These are phyloP conservation scores for Bipolaris gigantea DNA, from an alignment of 2,329 filamentous ascomycete genomes.

Conservation along the genomic window DNA sequence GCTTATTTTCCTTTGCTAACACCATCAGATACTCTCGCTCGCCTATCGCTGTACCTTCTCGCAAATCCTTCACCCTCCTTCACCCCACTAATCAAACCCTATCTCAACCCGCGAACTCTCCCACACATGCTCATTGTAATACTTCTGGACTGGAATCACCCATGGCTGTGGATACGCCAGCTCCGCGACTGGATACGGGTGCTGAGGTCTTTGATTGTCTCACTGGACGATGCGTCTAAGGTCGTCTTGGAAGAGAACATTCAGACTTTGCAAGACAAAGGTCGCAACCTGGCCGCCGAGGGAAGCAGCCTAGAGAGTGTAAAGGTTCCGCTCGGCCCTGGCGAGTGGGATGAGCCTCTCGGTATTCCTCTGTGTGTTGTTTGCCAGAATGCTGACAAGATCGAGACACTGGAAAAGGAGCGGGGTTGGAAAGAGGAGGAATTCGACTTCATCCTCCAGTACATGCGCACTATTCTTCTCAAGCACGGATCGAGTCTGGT, in stretches of 20 bases:
- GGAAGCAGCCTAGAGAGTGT: slow-evolving; percentile 36
- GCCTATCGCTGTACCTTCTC: slow-evolving; percentile 85
- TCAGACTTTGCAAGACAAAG: slow-evolving; percentile 70
- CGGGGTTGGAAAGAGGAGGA: slow-evolving; percentile 94
- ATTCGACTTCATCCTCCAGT: slow-evolving; percentile 94
- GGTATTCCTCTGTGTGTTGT: slow-evolving; percentile 89
- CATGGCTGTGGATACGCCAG: slow-evolving; percentile 89
- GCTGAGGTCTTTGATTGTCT: slow-evolving; percentile 73
- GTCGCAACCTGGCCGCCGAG: slow-evolving; percentile 32
- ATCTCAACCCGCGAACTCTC: slow-evolving; percentile 81
- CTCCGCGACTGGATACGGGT: slow-evolving; percentile 87
- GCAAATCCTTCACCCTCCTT: slow-evolving; percentile 84
- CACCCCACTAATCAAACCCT: slow-evolving; percentile 77
- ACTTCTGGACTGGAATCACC: slow-evolving; percentile 92
- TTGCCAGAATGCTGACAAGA: slow-evolving; percentile 94
- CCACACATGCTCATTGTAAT: slow-evolving; percentile 85
- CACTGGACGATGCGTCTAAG: slow-evolving; percentile 74
- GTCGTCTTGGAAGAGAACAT: slow-evolving; percentile 86
- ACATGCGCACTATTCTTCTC: slow-evolving; percentile 82
- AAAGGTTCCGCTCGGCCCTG: slow-evolving; percentile 76
- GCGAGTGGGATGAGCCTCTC: slow-evolving; percentile 90
- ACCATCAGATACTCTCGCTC: slow-evolving; percentile 75
- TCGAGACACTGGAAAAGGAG: slow-evolving; percentile 86
- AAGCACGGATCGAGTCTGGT: slow-evolving; percentile 66
- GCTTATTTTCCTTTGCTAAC: slow-evolving; percentile 12